Evolutionary conservation across 1,139 yeast species (phyloP).

Genomic region (Magnusiomyces ingens): DNA sequence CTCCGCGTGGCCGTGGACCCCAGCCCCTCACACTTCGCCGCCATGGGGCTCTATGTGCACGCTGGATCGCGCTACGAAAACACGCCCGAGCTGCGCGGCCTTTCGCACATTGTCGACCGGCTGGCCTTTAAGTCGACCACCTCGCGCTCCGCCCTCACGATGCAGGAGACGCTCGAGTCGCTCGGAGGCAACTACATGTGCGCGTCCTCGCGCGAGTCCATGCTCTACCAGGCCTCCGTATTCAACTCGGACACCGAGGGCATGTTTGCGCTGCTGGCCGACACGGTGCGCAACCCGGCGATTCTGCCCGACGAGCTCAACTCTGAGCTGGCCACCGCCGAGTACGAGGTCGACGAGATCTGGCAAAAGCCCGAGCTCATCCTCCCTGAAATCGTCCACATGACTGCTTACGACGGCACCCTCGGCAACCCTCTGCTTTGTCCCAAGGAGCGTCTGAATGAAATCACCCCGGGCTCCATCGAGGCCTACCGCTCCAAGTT

Average conservation of each 20-base stretch:
- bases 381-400: slow-evolving; percentile 81
- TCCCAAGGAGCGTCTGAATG: slow-evolving; percentile 60
- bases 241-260: slow-evolving; percentile 79
- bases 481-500: slow-evolving; percentile 57
- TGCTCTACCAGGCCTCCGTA: slow-evolving; percentile 91
- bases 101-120: slow-evolving; percentile 78
- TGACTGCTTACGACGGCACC: slow-evolving; percentile 72
- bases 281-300: slow-evolving; percentile 67
- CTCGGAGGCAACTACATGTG: slow-evolving; percentile 95
- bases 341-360: slow-evolving; percentile 76
- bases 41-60: slow-evolving; percentile 80
- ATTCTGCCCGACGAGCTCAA: slow-evolving; percentile 62
- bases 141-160: slow-evolving; percentile 53
- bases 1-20: slow-evolving; percentile 77
- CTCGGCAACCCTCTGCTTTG: slow-evolving; percentile 83
- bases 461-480: slow-evolving; percentile 48
- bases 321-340: slow-evolving; percentile 69
- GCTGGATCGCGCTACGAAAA: slow-evolving; percentile 87
- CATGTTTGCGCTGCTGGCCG: slow-evolving; percentile 75
- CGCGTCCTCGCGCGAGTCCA: slow-evolving; percentile 83
- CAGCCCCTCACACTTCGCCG: slow-evolving; percentile 85
- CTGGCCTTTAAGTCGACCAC: slow-evolving; percentile 78
- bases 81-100: slow-evolving; percentile 44
- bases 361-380: slow-evolving; percentile 79
- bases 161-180: slow-evolving; percentile 68